Evolutionary conservation across 306 rosid genomes (phyloP), one percentile per base, ranked within the genome.

Genomic region (Crotalaria pallida): DNA sequence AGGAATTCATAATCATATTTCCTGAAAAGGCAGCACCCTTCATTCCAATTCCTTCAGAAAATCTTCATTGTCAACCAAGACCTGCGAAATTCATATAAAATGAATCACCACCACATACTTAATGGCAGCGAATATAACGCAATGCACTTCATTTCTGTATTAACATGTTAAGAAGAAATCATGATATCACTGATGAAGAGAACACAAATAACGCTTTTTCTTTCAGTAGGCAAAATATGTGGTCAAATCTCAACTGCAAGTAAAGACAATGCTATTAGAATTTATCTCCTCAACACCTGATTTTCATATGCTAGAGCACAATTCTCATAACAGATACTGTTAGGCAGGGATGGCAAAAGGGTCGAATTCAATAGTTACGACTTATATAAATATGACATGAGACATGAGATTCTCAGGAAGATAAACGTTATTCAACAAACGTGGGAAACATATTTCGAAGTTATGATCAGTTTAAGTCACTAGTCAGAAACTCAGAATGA

Each of bases 21-120:
- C 10, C 24, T 18, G n/a, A 43, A 56, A 19, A 19, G 69, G 10
- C 45, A 22, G 5, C 48, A 59, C 60, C 57, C 78, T 72, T 81
- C 80, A 74, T 69, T 84, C 80, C 61, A 88, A 84, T 78, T 94
- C 99, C 88, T 84, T 94, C 68, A 84, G 86, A 43, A 94, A 94
- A 52, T 94, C 97, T 73, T 60, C 81, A 50, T 94, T 91, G 91
- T 94, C 99, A 60, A 90, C 97, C 77, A 94, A 79, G 43, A 89
- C 97, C 99, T 94, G 53, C 80, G 40, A 73, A 72, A 52, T 24
- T 48, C 67, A 75, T 29, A 57, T 9, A 77, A 69, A 69, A 57
- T 55, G 21, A 65, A 70, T 71, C 68, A 29, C n/a, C n/a, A 26
- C 31, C 67, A 38, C 61, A 11, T 52, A 45, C 59, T 49, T 41